A percentile compares a stretch with the other conserved stretches of the same genome.
These are phyloP conservation scores for Clathrus columnatus DNA, from an alignment of 768 basidiomycete species.

Conservation along the genomic window DNA sequence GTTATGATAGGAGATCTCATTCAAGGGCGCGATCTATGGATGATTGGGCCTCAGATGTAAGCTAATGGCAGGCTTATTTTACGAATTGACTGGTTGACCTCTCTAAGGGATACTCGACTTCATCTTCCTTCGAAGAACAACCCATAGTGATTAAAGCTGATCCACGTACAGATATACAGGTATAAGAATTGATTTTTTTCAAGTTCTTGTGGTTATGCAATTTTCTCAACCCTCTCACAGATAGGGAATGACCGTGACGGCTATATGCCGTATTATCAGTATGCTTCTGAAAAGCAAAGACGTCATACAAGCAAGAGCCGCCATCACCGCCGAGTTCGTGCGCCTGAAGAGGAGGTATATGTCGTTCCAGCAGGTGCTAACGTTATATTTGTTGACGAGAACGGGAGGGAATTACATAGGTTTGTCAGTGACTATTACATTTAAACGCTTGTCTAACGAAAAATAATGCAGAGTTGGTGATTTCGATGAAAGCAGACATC, in stretches of 20 bases:
- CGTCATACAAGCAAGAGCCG: slow-evolving; percentile 1
- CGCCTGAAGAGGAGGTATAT: slow-evolving; percentile 42
- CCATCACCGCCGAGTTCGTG: slow-evolving; percentile 1
- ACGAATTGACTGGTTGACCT: background rate
- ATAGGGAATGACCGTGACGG: slow-evolving; percentile 12
- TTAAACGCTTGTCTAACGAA: background rate
- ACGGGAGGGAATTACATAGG: slow-evolving; percentile 13
- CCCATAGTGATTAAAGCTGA: slow-evolving; percentile 8
- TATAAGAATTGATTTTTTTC: no score
- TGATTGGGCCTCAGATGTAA: slow-evolving; percentile 6
- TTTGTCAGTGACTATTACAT: background rate
- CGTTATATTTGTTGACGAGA: slow-evolving; percentile 58
- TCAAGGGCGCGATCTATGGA: background rate
- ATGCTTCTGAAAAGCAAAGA: background rate
- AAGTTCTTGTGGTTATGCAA: no score
- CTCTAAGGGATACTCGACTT: background rate
- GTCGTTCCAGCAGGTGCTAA: slow-evolving; percentile 58
- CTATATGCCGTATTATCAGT: slow-evolving; percentile 10
- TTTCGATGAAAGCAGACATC: slow-evolving; percentile 26
- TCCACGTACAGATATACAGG: slow-evolving; percentile 9
- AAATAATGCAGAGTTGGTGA: slow-evolving; percentile 45
- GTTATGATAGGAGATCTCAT: background rate
- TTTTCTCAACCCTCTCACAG: no score
- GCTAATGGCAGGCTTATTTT: background rate
- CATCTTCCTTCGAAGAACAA: slow-evolving; percentile 3